Base-by-base conservation (phyloP, 306 rosid genomes). In the Lupinus albus region DNA sequence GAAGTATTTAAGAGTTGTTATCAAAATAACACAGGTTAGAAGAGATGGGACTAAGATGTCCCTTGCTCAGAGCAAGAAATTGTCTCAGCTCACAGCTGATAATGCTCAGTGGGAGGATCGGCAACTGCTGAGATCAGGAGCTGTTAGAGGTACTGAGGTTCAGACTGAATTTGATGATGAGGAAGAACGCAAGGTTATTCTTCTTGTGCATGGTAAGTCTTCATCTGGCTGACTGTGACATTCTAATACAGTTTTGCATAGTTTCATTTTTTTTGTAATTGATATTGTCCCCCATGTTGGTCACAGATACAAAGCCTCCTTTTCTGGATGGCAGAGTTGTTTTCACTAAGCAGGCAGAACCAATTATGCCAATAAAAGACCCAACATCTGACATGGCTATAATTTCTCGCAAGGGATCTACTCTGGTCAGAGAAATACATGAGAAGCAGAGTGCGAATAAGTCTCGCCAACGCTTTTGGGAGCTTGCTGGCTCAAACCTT, bases 101-200 rank as follows among this genome's bases (percentile, higher is more conserved):
- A 93, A 93, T 76, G 98, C 96, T 64, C 97, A 89, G 81, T 93
- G 98, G 98, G 98, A 93, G 77, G 98, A 93, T 64, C 80, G 98
- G 30, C 98, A 93, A 70, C 88, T 93, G 60, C 68, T 93, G 73
- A 88, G 98, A 76, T 93, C 98, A 16, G 98, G 98, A 63, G 98
- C 98, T 64, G 98, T 93, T 67, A 89, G 95, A 71, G 97, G 98
- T 60, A 93, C 97, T 7, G 97, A 89, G 88, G 94, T 93, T 82
- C 97, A 93, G 84, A 93, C 96, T 9, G 98, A 88, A 50, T 89
- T 93, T 83, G 98, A 93, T 42, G 98, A 93, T 18, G 98, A 93
- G 91, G 98, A 93, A 12, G 98, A 93, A 62, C 89, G 86, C 79
- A 89, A 67, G 71, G 98, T 93, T 75, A 93, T 93, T 77, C 98